Evolutionary conservation across 352 stramenopile species (phyloP).

Genomic region (Globisporangium echinulatum): DNA sequence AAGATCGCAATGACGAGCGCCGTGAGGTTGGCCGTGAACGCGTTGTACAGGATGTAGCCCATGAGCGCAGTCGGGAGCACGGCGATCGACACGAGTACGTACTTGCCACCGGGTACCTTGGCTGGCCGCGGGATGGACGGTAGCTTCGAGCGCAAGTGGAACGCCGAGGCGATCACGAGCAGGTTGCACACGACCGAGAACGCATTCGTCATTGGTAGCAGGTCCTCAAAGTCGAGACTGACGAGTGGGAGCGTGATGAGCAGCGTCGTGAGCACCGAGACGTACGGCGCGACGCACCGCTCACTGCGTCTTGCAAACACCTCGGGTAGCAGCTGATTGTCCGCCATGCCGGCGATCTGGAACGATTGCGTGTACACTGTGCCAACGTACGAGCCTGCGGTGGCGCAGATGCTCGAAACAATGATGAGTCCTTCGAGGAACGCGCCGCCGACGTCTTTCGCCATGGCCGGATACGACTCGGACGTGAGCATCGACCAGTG

Average conservation of each 20-base stretch:
- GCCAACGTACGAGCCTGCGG: slow-evolving; percentile 81
- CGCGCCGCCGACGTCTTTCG: slow-evolving; percentile 56
- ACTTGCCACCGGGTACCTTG: slow-evolving; percentile 38
- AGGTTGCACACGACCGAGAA: slow-evolving; percentile 83
- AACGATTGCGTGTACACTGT: slow-evolving; percentile 81
- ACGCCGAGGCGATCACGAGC: slow-evolving; percentile 86
- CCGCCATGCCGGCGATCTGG: slow-evolving; percentile 64
- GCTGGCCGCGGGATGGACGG: slow-evolving; percentile 65
- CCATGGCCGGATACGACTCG: slow-evolving; percentile 68
- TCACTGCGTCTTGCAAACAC: slow-evolving; percentile 53
- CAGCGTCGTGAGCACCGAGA: slow-evolving; percentile 28
- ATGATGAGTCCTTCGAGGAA: slow-evolving; percentile 77
- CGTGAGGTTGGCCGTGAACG: slow-evolving; percentile 22
- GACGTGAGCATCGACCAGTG: slow-evolving; percentile 61
- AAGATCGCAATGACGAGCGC: slow-evolving; percentile 25
- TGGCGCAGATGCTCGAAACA: slow-evolving; percentile 61
- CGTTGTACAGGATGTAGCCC: slow-evolving; percentile 43
- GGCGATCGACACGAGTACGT: slow-evolving; percentile 24
- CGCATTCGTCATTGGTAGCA: slow-evolving; percentile 88
- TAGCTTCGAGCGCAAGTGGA: slow-evolving; percentile 75
- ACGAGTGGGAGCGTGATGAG: slow-evolving; percentile 35
- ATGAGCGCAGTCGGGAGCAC: slow-evolving; percentile 36
- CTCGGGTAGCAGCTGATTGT: slow-evolving; percentile 34
- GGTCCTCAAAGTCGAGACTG: slow-evolving; percentile 53
- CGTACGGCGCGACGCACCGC: slow-evolving; percentile 29